Percentiles rank a stretch among this genome's conserved stretches.
Evolutionary conservation across 495 filamentous ascomycete species (phyloP).

Genomic region (Penicillium arizonense): DNA sequence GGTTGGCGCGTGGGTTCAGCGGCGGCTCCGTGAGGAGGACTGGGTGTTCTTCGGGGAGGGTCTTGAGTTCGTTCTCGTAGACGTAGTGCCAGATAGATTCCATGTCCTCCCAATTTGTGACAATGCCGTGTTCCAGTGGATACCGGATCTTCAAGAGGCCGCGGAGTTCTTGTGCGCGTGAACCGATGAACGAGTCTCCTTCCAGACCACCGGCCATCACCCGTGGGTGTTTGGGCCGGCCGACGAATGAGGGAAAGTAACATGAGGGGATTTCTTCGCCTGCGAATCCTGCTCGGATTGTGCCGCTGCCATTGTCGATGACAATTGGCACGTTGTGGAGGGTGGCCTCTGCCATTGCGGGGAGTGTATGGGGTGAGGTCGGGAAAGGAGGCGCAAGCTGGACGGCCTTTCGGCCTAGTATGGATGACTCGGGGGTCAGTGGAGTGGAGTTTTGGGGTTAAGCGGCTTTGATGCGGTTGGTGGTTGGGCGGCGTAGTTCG

Average conservation of each 20-base stretch:
- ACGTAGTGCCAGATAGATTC: slow-evolving; percentile 96
- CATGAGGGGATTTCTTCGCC: slow-evolving; percentile 94
- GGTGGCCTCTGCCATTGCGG: slow-evolving; percentile 71
- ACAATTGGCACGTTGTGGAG: slow-evolving; percentile 97
- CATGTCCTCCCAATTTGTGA: slow-evolving; percentile 99
- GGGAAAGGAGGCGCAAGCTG: slow-evolving; percentile 25
- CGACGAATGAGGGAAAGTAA: slow-evolving; percentile 97
- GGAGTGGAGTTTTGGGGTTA: background rate
- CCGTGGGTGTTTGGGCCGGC: slow-evolving; percentile 92
- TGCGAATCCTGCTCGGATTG: slow-evolving; percentile 94
- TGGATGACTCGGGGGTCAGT: slow-evolving; percentile 13
- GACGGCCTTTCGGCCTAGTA: slow-evolving; percentile 40
- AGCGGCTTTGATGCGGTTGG: slow-evolving; percentile 7
- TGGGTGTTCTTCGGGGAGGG: slow-evolving; percentile 96
- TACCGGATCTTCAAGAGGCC: slow-evolving; percentile 94
- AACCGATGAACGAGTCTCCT: slow-evolving; percentile 96
- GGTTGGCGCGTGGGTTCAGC: slow-evolving; percentile 92
- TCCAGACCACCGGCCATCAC: slow-evolving; percentile 94
- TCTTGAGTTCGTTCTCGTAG: slow-evolving; percentile 83
- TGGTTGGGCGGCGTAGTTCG: slow-evolving; percentile 14
- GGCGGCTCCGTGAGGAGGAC: slow-evolving; percentile 96
- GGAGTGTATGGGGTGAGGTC: slow-evolving; percentile 22
- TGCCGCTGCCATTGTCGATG: slow-evolving; percentile 98
- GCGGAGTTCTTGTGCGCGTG: slow-evolving; percentile 86
- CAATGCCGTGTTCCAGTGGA: slow-evolving; percentile 95